phyloP scores from a whole-genome alignment of 2,329 filamentous ascomycete species.

The Fusarium sp. region DNA sequence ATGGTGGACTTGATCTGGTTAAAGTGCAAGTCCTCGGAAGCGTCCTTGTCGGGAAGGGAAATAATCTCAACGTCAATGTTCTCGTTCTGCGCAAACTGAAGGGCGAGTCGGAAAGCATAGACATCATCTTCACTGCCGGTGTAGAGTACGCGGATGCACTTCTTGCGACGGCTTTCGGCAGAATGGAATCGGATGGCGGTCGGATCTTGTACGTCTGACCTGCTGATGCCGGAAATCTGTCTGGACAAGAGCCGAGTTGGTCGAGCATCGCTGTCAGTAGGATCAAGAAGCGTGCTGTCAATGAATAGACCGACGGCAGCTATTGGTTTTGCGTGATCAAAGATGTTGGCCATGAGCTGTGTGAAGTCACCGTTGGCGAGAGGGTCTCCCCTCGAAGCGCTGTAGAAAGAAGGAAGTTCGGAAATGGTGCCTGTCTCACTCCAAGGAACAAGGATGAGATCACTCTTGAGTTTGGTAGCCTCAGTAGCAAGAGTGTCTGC shows the following conservation, averaged over 20 bases:
- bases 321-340: constrained; percentile 4
- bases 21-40: constrained; percentile 3
- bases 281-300: constrained; percentile 20
- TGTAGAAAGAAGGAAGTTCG: constrained; percentile 25
- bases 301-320: constrained; percentile 16
- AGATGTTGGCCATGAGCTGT: constrained; percentile 13
- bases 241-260: constrained; percentile 3
- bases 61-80: constrained; percentile 12
- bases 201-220: constrained; percentile 8
- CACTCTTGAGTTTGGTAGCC: constrained; percentile 73
- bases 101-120: constrained; percentile 80
- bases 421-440: constrained; percentile 54
- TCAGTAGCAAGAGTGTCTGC: constrained; percentile 80
- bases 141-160: constrained; percentile 88
- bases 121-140: constrained; percentile 85
- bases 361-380: constrained; percentile 26
- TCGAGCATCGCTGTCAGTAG: not conserved
- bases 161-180: constrained; percentile 27
- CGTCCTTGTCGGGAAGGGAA: constrained; percentile 3
- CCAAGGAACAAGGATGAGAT: constrained; percentile 88
- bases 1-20: constrained; percentile 9
- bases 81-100: constrained; percentile 81
- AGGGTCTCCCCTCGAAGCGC: constrained; percentile 14
- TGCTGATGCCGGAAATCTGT: constrained; percentile 8
- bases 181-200: constrained; percentile 17